Evolutionary conservation across 2,329 filamentous ascomycete species (phyloP).

Genomic region (Chrysoporthe austroafricana): DNA sequence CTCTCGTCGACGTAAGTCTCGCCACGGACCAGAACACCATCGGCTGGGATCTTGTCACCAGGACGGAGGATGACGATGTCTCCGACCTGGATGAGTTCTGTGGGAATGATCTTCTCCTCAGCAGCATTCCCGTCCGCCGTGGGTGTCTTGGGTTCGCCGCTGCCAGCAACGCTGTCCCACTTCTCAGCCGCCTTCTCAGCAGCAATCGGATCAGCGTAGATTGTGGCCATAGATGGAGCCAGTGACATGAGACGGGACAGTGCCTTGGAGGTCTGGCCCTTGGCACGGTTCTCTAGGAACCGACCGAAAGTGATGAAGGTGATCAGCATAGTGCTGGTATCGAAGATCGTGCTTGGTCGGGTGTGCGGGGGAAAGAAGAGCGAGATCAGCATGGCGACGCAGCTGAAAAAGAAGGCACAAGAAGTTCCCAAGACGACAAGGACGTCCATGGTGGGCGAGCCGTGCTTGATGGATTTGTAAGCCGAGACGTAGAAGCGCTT

Average conservation of each 20-base stretch:
- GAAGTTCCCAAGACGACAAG: constrained; percentile 92
- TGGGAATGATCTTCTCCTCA: constrained; percentile 88
- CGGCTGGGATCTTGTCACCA: constrained; percentile 95
- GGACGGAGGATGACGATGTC: constrained; percentile 92
- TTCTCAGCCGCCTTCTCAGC: constrained; percentile 86
- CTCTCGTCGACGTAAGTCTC: constrained; percentile 96
- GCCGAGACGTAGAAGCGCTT: constrained; percentile 91
- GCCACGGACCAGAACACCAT: constrained; percentile 83
- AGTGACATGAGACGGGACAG: constrained; percentile 94
- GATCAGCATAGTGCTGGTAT: constrained; percentile 98
- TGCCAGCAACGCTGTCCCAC: constrained; percentile 59
- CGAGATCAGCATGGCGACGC: constrained; percentile 84
- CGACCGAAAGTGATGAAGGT: constrained; percentile 92
- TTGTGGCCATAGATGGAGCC: constrained; percentile 94
- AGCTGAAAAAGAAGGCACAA: constrained; percentile 93
- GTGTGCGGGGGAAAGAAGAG: constrained; percentile 74
- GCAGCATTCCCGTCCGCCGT: constrained; percentile 61
- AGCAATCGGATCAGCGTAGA: constrained; percentile 92
- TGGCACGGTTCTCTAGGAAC: constrained; percentile 91
- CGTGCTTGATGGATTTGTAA: constrained; percentile 90
- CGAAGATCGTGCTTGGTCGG: constrained; percentile 87
- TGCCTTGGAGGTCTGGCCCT: constrained; percentile 94
- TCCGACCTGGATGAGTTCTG: constrained; percentile 90
- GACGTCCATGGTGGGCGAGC: constrained; percentile 96
- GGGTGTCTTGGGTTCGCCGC: constrained; percentile 51